Base-by-base conservation (phyloP, 495 filamentous ascomycete species). In the Daldinia childiae region DNA sequence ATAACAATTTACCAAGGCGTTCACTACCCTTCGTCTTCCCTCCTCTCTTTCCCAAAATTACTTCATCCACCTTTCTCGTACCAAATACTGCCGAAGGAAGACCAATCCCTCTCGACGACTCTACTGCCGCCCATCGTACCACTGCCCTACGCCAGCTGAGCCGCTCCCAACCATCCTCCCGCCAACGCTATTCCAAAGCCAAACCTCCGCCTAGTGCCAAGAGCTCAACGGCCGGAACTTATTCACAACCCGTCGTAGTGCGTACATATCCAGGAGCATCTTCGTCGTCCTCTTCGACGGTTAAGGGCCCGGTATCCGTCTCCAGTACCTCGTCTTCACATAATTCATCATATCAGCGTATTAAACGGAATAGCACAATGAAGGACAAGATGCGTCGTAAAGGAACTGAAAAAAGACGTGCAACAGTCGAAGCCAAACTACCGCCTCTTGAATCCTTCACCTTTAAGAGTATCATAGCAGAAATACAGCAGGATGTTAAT, bases 381-480 rank as follows among this genome's bases (percentile, higher is more conserved):
- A 65, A 76, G 55, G 76, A 27, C 54, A 78, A 79, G 73, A 71
- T 75, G 9, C 78, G 64, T 12, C 74, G 80, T 62, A 76, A 76
- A 50, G 34, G 75, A 41, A 75, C 65, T 36, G 79, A 78, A 56
- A 73, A 67, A 12, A 19, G 26, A 14, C 67, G 65, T 3, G 29
- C 34, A 8, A 12, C 39, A n/a, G 58, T 69, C 14, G 68, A 70
- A 45, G 59, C 63, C 21, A 81, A 78, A 63, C 78, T 88, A 1
- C 86, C 86, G 0, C 82, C 86, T 1, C 68, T 87, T 3, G 85
- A 87, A 60, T 86, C 84, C n/a, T 88, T 88, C 65, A 86, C 81
- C 30, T 88, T 88, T 81, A 86, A 86, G 68, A 83, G 81, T 69
- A 86, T 88, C 59, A 80, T 88, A 80, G 83, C 82, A 55, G 82